Evolutionary conservation across 495 filamentous ascomycete species (phyloP), one percentile per base, ranked within the genome.

Genomic region (Melanomma pulvis-pyrius): DNA sequence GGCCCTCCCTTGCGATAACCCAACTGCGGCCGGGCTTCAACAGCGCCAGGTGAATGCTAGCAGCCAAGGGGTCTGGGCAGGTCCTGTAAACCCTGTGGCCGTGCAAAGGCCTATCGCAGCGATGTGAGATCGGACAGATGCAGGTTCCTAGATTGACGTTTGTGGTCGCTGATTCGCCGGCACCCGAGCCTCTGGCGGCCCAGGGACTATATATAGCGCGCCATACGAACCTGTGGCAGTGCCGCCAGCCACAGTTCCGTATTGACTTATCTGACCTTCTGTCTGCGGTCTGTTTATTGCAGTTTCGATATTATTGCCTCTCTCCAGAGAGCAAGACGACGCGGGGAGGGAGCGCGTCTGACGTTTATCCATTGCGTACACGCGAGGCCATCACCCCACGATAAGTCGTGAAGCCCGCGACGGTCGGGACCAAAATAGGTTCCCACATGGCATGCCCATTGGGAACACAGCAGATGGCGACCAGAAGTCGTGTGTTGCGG

Each of bases 81-180:
- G 13, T 30, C 17, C 34, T 54, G 49, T 44, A 25, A 53, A 8
- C 44, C 25, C 28, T 65, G 69, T 71, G 69, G 69, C 69, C 34
- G 69, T 71, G 65, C 69, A 59, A 64, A 51, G 55, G 30, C 65
- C 51, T 67, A 68, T 68, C 59, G 29, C 55, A 28, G 28, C n/a
- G 13, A n/a, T 59, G 48, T 57, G 34, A 59, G 54, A 71, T 71
- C 55, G 61, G 41, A 61, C 63, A 60, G 39, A 22, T 19, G 49
- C 55, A 65, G 30, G 55, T 59, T 61, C 60, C 55, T 62, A 39
- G 56, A 34, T n/a, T 17, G 26, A 32, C 41, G 21, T 8, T 28
- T 51, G 12, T 51, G 28, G 15, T 19, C 44, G 9, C 49, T 52
- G 39, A 61, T 70, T 65, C 15, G 60, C 51, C 30, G 59, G 30